A percentile compares a stretch with the other conserved stretches of the same genome.
Conservation (phyloP, 805 yeast species). For the Schizosaccharomyces cryophilus region DNA sequence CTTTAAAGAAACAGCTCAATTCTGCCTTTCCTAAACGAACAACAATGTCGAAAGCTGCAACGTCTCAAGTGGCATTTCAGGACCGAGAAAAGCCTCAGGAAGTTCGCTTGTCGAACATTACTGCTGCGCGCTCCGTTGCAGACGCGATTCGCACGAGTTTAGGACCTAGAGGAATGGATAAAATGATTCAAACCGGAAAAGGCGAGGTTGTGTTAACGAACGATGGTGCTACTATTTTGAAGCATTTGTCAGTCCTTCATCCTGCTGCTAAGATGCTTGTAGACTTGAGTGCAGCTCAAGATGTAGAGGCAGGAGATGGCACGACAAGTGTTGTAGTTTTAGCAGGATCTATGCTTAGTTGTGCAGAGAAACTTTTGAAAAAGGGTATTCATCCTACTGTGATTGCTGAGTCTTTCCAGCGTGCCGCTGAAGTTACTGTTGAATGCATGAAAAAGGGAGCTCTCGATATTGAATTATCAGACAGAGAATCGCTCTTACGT, state of each 20-base stretch:
- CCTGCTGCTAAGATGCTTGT: constrained; percentile 98
- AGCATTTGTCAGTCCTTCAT: constrained; percentile 94
- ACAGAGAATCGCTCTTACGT: constrained; percentile 58
- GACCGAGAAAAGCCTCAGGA: constrained; percentile 90
- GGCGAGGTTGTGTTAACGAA: constrained; percentile 89
- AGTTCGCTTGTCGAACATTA: constrained; percentile 66
- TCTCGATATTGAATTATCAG: constrained; percentile 48
- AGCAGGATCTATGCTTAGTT: constrained; percentile 82
- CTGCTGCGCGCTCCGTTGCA: constrained; percentile 61
- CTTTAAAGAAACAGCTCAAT: neutral
- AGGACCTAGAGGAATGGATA: constrained; percentile 99
- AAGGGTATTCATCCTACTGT: constrained; percentile 87
- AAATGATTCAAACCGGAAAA: constrained; percentile 81
- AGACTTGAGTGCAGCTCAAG: constrained; percentile 92
- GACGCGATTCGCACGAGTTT: constrained; percentile 86
- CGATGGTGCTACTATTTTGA: constrained; percentile 91
- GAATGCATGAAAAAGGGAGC: constrained; percentile 71
- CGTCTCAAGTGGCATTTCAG: constrained; percentile 41
- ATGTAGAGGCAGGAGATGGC: constrained; percentile 98
- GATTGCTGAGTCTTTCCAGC: constrained; percentile 78
- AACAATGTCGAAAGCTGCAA: neutral
- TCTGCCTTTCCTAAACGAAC: neutral
- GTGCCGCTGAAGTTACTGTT: constrained; percentile 63
- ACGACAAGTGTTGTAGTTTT: constrained; percentile 91
- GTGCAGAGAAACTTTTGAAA: constrained; percentile 71